phyloP scores from a whole-genome alignment of 2,329 filamentous ascomycete genomes.

The Penicillium sp. region DNA sequence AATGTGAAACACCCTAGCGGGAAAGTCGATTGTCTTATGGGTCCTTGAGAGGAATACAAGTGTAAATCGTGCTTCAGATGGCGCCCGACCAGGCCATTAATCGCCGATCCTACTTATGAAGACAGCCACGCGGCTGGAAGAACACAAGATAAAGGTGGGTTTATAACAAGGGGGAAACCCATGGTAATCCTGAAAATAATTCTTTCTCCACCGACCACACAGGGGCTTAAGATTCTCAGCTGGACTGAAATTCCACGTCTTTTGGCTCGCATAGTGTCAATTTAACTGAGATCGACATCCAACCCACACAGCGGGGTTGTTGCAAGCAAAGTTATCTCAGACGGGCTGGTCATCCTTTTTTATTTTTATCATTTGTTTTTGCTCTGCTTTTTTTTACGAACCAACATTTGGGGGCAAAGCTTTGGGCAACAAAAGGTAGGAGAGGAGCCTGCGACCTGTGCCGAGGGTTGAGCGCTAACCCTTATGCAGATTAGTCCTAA shows the following conservation, averaged over 20 bases:
- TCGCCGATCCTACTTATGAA: neutral
- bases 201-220: neutral
- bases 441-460: neutral
- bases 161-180: neutral
- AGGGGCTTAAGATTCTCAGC: neutral
- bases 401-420: neutral
- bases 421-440: neutral
- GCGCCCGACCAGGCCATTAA: neutral
- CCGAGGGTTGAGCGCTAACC: neutral
- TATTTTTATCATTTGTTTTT: neutral
- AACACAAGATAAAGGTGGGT: neutral
- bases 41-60: neutral
- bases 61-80: neutral
- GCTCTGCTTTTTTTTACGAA: neutral
- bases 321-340: neutral
- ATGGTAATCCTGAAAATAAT: neutral
- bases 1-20: neutral
- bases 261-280: neutral
- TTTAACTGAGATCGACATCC: neutral
- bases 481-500: neutral
- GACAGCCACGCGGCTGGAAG: neutral
- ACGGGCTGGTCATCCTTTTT: neutral
- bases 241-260: neutral
- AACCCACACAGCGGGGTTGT: neutral
- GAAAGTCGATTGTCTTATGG: neutral